These are phyloP conservation scores for Pythium periplocum DNA, from an alignment of 352 stramenopile species.

Conservation along the genomic window DNA sequence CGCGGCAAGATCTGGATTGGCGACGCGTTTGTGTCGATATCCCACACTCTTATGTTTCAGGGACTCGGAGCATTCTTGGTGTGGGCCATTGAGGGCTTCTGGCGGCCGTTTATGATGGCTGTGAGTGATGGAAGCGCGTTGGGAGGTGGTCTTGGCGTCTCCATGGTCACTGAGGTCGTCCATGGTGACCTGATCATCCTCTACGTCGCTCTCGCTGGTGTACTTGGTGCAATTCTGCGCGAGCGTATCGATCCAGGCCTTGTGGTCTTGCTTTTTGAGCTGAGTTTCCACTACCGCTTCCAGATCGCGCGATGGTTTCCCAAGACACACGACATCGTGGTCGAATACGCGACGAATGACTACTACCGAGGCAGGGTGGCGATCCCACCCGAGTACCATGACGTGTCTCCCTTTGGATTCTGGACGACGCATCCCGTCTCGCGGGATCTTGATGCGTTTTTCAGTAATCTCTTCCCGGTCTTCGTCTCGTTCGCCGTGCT, in stretches of 20 bases:
- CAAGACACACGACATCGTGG: not conserved
- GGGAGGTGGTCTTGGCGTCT: no score
- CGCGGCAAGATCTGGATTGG: not conserved
- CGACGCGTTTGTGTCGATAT: no score
- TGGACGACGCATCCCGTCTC: not conserved
- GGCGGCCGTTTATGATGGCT: not conserved
- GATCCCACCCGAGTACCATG: not conserved
- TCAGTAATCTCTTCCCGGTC: slow-evolving; percentile 2
- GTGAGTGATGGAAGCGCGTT: no score
- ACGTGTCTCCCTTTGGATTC: no score
- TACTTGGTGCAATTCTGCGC: slow-evolving; percentile 4
- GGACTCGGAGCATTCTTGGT: no score
- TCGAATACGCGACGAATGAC: not conserved
- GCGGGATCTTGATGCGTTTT: not conserved
- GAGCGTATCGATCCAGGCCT: slow-evolving; percentile 14
- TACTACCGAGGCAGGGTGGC: not conserved
- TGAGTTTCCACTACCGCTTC: slow-evolving; percentile 3
- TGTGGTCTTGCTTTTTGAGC: slow-evolving; percentile 10
- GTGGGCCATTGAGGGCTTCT: slow-evolving; percentile 5
- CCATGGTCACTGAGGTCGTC: no score
- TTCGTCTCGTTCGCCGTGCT: slow-evolving; percentile 6
- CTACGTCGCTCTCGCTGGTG: not conserved
- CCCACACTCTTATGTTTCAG: no score
- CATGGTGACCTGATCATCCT: no score
- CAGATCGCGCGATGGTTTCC: slow-evolving; percentile 3